Evolutionary conservation across 169 alveolate genomes (phyloP).

Genomic region (Neospora caninum): DNA sequence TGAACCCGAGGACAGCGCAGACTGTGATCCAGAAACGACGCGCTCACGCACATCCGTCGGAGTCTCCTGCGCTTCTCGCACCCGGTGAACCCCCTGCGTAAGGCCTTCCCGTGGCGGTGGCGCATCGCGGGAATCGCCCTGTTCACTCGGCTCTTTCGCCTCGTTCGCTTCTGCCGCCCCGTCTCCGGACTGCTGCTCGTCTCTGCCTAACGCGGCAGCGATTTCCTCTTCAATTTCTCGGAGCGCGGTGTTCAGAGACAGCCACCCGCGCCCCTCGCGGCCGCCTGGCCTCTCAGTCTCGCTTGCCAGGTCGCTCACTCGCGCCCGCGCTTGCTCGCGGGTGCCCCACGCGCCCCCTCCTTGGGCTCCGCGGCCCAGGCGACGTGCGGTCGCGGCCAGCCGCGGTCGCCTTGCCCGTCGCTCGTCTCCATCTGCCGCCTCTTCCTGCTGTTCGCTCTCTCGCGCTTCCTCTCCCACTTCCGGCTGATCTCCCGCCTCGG

Average conservation of each 20-base stretch:
- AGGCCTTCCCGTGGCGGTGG: too few relatives aligned
- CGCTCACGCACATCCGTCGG: too few relatives aligned
- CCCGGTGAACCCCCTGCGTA: too few relatives aligned
- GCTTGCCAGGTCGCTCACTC: background rate
- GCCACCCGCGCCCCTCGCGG: background rate
- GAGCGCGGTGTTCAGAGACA: background rate
- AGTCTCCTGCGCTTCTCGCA: too few relatives aligned
- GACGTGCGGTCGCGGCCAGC: background rate
- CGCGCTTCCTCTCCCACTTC: background rate
- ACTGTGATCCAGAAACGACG: too few relatives aligned
- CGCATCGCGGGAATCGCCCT: background rate
- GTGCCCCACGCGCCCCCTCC: background rate
- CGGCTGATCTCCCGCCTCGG: background rate
- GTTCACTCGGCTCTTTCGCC: background rate
- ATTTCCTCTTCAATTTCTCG: background rate
- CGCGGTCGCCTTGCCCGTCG: background rate
- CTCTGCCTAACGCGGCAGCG: background rate
- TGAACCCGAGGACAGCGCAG: background rate
- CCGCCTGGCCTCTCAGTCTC: background rate
- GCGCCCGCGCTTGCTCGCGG: background rate
- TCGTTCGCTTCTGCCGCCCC: background rate
- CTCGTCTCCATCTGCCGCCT: background rate
- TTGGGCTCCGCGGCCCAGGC: background rate
- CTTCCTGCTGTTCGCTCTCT: background rate
- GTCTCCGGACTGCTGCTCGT: background rate